A percentile compares a stretch with the other conserved stretches of the same genome.
These are phyloP conservation scores for Auriscalpium microsporum DNA, from an alignment of 768 basidiomycete species.

Conservation along the genomic window DNA sequence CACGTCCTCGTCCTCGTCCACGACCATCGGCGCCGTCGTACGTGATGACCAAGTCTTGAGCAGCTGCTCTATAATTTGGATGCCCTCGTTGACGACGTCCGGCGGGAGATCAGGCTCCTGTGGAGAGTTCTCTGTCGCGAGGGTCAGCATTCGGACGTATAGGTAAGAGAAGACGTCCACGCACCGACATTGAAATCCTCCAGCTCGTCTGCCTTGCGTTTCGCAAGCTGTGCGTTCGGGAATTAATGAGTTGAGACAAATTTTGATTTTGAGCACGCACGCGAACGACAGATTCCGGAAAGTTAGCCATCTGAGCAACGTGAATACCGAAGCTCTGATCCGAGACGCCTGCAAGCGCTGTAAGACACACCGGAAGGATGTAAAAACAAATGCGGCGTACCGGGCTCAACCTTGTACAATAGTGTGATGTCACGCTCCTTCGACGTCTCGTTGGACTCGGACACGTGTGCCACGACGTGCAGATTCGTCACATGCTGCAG, in stretches of 20 bases:
- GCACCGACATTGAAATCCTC: conserved; percentile 68
- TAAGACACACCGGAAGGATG: background rate
- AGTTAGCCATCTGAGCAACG: conserved; percentile 95
- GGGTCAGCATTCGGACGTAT: background rate
- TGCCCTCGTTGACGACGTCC: conserved; percentile 68
- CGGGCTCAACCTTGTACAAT: conserved; percentile 68
- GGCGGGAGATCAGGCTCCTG: conserved; percentile 39
- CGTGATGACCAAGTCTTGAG: conserved; percentile 56
- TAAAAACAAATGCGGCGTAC: conserved; percentile 30
- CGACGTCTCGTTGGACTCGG: conserved; percentile 33
- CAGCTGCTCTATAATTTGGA: conserved; percentile 72
- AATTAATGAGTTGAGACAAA: background rate
- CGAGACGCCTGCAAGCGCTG: conserved; percentile 58
- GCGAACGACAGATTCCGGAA: conserved; percentile 90
- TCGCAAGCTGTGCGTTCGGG: conserved; percentile 55
- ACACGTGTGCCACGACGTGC: conserved; percentile 92
- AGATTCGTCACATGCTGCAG: conserved; percentile 84
- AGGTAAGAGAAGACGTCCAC: background rate
- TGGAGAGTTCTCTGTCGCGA: conserved; percentile 21
- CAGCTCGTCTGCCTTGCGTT: conserved; percentile 83
- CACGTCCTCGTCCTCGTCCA: conserved; percentile 32
- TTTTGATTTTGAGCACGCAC: conserved; percentile 28
- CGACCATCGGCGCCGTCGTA: conserved; percentile 13
- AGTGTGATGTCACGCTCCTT: conserved; percentile 73
- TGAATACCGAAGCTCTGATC: conserved; percentile 99